A percentile compares a stretch with the other conserved stretches of the same genome.
phyloP scores from a whole-genome alignment of 106 monocot species.

The Dendrobium nobile region DNA sequence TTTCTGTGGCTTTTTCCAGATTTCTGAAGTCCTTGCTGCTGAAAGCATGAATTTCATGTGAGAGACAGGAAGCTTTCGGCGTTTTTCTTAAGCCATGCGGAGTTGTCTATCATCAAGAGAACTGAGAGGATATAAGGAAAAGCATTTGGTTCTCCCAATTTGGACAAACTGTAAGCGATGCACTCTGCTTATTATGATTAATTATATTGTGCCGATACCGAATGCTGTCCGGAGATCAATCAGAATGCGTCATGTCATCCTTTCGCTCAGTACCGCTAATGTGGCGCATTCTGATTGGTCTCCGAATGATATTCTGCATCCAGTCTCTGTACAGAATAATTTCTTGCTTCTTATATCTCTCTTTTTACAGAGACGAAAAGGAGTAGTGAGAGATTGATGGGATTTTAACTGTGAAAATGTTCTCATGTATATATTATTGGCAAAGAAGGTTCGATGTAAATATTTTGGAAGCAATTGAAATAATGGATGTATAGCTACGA shows the following conservation, averaged over 20 bases:
- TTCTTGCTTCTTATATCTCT: not conserved
- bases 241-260: too few species aligned
- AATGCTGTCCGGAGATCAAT: too few species aligned
- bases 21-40: not conserved
- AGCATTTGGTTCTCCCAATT: not conserved
- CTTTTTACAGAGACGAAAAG: not conserved
- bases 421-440: too few species aligned
- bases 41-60: not conserved
- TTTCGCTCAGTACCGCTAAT: too few species aligned
- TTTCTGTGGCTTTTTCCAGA: not conserved
- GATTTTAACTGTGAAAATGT: too few species aligned
- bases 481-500: not conserved
- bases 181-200: not conserved
- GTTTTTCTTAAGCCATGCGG: not conserved
- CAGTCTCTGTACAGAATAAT: too few species aligned
- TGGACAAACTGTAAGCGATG: not conserved
- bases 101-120: not conserved
- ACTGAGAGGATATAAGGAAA: not conserved
- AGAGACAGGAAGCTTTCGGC: not conserved
- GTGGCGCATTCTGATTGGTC: too few species aligned
- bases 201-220: too few species aligned
- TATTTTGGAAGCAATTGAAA: not conserved
- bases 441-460: not conserved
- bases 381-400: not conserved
- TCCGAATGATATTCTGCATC: too few species aligned